Base-by-base conservation (phyloP, 2,329 filamentous ascomycete species). In the Hypocrella siamensis region DNA sequence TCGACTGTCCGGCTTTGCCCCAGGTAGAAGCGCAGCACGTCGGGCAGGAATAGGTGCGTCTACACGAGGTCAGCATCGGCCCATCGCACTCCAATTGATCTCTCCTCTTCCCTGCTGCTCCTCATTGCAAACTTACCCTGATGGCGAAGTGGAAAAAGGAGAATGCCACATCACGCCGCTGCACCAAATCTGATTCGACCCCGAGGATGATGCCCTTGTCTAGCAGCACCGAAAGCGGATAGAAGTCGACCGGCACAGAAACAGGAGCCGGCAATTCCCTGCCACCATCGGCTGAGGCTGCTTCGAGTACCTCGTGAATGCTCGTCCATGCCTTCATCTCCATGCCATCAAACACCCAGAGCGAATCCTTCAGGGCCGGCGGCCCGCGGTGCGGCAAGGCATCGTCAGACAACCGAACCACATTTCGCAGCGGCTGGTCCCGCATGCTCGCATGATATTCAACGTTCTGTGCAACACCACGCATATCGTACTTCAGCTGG, bases 401-500 rank as follows among this genome's bases (percentile, higher is more conserved):
- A 14, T 47, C 46, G 27, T 52, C 46, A 4, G 39, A 40, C 21
- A 40, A 40, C 16, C 44, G 40, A 19, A 37, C 57, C 37, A 37
- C 42, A 36, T 44, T 58, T 39, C 56, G 42, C 41, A 54, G 30
- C 6, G 73, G 74, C 45, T 92, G 81, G 47, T 98, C 90, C 40
- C 86, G 76, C 74, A 92, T 92, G 44, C 90, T 74, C 33, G 79
- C 78, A 51, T 93, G 94, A 46, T 90, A 96, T 52, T 98, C 90
- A 26, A 96, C 85, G 45, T 93, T 92, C 46, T 94, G 84, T 10
- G 86, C 85, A 48, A 98, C 79, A 36, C 96, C 79, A 8, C 86
- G 79, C 90, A 98, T 98, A 48, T 96, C 88, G 48, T 98, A 98
- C 58, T 94, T 96, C 31, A 94, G 65, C 43, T 85, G 79, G 5